Evolutionary conservation across 2,329 filamentous ascomycete genomes (phyloP).

Genomic region (Penicillium sp.): DNA sequence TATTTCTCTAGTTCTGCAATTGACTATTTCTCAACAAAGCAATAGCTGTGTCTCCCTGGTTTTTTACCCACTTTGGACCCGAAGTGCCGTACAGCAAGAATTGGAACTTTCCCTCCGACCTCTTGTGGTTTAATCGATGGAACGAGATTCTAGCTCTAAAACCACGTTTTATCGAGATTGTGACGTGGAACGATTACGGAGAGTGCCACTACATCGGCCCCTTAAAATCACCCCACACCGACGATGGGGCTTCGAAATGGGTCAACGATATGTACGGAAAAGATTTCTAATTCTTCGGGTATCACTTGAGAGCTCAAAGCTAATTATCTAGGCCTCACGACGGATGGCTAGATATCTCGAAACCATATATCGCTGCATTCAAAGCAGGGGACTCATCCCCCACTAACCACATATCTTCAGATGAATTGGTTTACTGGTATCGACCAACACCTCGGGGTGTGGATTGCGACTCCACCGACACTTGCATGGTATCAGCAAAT

Average conservation of each 20-base stretch:
- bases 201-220: conserved; percentile 58
- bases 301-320: not conserved
- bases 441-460: conserved; percentile 51
- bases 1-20: not conserved
- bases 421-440: conserved; percentile 60
- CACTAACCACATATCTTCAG: conserved; percentile 46
- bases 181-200: conserved; percentile 57
- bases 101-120: conserved; percentile 52
- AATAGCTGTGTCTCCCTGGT: conserved; percentile 52
- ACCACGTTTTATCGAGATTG: conserved; percentile 53
- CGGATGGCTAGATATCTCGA: conserved; percentile 57
- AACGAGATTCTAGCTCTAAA: conserved; percentile 45
- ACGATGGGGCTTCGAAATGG: conserved; percentile 50
- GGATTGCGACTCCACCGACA: conserved; percentile 57
- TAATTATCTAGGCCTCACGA: conserved; percentile 48
- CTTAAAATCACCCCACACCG: conserved; percentile 42
- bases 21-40: not conserved
- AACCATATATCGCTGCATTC: conserved; percentile 57
- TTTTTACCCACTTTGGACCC: conserved; percentile 53
- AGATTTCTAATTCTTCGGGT: not conserved
- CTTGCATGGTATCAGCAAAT: conserved; percentile 49
- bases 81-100: conserved; percentile 54
- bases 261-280: conserved; percentile 49
- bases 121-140: conserved; percentile 49
- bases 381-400: conserved; percentile 47